Base-by-base conservation (phyloP, 345 rosid species). In the Gynandropsis gynandra region DNA sequence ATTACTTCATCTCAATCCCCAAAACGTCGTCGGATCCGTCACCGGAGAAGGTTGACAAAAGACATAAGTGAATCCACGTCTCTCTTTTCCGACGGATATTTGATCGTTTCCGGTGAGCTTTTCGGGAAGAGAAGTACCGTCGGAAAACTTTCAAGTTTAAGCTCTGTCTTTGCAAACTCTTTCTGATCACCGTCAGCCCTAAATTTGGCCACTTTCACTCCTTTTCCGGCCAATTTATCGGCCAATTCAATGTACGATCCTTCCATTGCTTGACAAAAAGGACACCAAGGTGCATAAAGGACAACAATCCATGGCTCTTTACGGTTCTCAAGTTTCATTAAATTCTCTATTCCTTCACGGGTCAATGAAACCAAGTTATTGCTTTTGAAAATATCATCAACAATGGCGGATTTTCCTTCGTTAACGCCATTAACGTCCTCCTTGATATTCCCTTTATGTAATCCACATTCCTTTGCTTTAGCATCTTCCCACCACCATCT, bases 401-500 rank as follows among this genome's bases (percentile, higher is more conserved):
- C 52, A 37, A 13, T 13, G 12, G 64, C 46, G 14, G 73, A 54
- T 9, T 68, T 74, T 11, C 64, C 72, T 29, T 66, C 76, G n/a
- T 63, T 72, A 0, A 72, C 21, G 10, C 52, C 58, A n/a, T 64
- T 68, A 11, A 44, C 54, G 14, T 5, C 60, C 18, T 72, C 78
- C 38, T 73, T 79, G 16, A 84, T 16, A 34, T 84, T 84, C 32
- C 88, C 88, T 62, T 79, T 80, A 59, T 84, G 94, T 46, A 84
- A 83, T 16, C 94, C 94, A 3, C 94, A 84, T 50, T 84, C 94
- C 68, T 84, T 81, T 5, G 94, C 86, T 68, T 64, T 79, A 35
- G 94, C 79, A 13, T 84, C 94, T 77, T 84, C 94, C 94, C 94
- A 84, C 94, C 94, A 84, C 94, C 94, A 84, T 56, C 94, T 77